phyloP scores from a whole-genome alignment of 768 basidiomycete species.

The Mycena galericulata region DNA sequence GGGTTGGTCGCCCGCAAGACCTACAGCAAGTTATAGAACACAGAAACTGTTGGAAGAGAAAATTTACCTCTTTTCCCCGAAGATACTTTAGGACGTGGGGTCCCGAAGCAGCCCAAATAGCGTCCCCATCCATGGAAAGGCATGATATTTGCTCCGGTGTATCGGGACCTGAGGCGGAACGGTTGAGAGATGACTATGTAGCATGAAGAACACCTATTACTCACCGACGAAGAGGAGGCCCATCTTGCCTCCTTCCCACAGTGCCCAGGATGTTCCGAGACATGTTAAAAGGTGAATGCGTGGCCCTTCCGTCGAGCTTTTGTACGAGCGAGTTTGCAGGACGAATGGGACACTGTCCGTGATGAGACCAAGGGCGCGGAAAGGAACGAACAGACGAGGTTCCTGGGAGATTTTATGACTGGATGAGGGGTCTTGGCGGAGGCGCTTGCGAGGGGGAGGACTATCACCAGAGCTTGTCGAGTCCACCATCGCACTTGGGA shows the following conservation, averaged over 20 bases:
- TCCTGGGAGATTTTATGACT: constrained; percentile 43
- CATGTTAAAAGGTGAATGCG: constrained; percentile 88
- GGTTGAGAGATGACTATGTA: constrained; percentile 14
- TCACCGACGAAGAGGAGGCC: constrained; percentile 91
- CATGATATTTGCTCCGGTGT: constrained; percentile 76
- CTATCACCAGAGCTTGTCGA: constrained; percentile 36
- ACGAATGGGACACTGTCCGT: constrained; percentile 93
- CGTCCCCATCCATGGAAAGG: constrained; percentile 86
- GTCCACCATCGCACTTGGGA: constrained; percentile 14
- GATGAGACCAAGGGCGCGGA: constrained; percentile 94
- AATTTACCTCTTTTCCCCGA: constrained; percentile 85
- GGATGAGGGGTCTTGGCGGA: constrained; percentile 50
- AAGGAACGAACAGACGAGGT: constrained; percentile 86
- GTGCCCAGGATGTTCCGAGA: constrained; percentile 89
- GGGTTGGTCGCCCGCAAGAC: constrained; percentile 73
- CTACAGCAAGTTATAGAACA: constrained; percentile 49
- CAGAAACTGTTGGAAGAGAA: constrained; percentile 3
- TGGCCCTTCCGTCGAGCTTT: constrained; percentile 88
- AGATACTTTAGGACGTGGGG: constrained; percentile 78
- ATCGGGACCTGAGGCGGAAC: constrained; percentile 77
- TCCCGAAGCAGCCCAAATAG: constrained; percentile 86
- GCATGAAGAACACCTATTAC: constrained; percentile 52
- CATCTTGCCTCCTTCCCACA: constrained; percentile 98
- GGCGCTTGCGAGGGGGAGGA: constrained; percentile 65
- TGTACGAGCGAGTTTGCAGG: constrained; percentile 85